Evolutionary conservation across 257 asterid species (phyloP).

Genomic region (Penstemon davidsonii): DNA sequence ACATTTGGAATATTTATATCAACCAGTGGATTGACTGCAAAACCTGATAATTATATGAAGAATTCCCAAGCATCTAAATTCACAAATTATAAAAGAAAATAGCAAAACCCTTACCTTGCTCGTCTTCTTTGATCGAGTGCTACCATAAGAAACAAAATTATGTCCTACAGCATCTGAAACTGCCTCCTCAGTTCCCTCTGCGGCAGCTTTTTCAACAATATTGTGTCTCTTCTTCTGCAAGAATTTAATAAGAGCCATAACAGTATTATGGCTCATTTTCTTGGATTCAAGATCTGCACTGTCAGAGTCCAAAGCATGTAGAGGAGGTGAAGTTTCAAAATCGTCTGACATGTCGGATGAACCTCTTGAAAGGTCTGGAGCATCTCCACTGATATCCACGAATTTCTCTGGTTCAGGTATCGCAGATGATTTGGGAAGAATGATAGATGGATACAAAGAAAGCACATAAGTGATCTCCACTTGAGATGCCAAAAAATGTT

Average conservation of each 20-base stretch:
- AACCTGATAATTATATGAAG: not conserved
- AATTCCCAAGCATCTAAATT: not conserved
- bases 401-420: conserved; percentile 82
- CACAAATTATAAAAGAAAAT: conserved; percentile 11
- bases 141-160: conserved; percentile 65
- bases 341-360: conserved; percentile 89
- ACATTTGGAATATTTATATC: not conserved
- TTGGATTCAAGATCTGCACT: conserved; percentile 70
- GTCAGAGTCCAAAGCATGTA: conserved; percentile 58
- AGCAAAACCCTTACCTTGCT: conserved; percentile 55
- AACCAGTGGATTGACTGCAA: not conserved
- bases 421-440: conserved; percentile 82
- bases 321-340: conserved; percentile 52
- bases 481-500: conserved; percentile 90
- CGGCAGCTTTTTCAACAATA: conserved; percentile 88
- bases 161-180: conserved; percentile 96
- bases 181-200: conserved; percentile 97
- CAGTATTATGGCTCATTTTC: conserved; percentile 92
- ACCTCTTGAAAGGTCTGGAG: conserved; percentile 68
- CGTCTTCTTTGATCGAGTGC: conserved; percentile 58
- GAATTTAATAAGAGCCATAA: conserved; percentile 95
- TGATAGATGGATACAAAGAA: conserved; percentile 74
- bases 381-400: conserved; percentile 68
- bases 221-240: conserved; percentile 79
- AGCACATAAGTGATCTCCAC: conserved; percentile 87